phyloP scores from a whole-genome alignment of 257 asterid genomes.

The Primulina huaijiensis region DNA sequence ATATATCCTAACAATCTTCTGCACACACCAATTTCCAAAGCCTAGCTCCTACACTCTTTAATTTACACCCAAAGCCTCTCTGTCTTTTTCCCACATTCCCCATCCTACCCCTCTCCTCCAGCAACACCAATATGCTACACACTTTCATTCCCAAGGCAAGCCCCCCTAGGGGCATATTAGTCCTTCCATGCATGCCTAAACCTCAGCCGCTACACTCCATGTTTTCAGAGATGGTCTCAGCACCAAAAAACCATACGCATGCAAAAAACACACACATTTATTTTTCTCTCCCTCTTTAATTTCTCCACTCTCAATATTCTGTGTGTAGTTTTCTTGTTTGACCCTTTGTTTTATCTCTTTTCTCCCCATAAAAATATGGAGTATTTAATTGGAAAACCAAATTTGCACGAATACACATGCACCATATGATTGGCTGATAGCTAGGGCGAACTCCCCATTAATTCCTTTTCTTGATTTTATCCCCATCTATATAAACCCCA shows the following conservation, averaged over 20 bases:
- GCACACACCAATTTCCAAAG: slow-evolving; percentile 68
- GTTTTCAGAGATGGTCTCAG: slow-evolving; percentile 72
- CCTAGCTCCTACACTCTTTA: slow-evolving; percentile 61
- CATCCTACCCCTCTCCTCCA: slow-evolving; percentile 15
- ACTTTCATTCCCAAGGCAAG: slow-evolving; percentile 65
- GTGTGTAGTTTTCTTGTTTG: slow-evolving; percentile 35
- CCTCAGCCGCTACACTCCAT: slow-evolving; percentile 69
- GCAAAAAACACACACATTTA: slow-evolving; percentile 30
- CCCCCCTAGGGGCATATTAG: slow-evolving; percentile 50
- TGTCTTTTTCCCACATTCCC: slow-evolving; percentile 42
- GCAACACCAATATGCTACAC: too few species aligned
- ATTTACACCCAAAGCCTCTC: slow-evolving; percentile 36
- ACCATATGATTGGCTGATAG: slow-evolving; percentile 40
- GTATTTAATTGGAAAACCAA: background rate
- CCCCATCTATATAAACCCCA: slow-evolving; percentile 33
- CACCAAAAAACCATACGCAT: slow-evolving; percentile 93
- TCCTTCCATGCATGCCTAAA: slow-evolving; percentile 45
- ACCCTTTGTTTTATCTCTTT: slow-evolving; percentile 45
- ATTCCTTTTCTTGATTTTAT: background rate
- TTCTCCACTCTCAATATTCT: background rate
- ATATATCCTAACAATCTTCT: slow-evolving; percentile 20
- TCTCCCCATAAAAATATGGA: background rate
- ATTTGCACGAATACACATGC: slow-evolving; percentile 44
- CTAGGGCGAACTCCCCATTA: slow-evolving; percentile 23
- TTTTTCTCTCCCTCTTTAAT: slow-evolving; percentile 5